Evolutionary conservation across 2,329 filamentous ascomycete genomes (phyloP), one percentile per base, ranked within the genome.

Genomic region (Clonostachys byssicola): DNA sequence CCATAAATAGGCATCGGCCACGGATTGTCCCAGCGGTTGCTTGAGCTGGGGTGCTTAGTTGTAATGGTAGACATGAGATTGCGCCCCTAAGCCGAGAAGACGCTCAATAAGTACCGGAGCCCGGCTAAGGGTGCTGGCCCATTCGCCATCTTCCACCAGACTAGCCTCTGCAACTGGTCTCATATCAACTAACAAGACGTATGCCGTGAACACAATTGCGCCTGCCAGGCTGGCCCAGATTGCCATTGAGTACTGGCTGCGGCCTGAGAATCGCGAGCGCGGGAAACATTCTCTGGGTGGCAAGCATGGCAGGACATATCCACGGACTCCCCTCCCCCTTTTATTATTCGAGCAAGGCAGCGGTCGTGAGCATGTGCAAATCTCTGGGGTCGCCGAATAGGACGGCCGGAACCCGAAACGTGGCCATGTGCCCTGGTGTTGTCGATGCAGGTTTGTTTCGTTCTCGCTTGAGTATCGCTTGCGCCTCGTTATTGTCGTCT

Each of bases 301-400:
- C 56, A 1, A 61, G 56, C n/a, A 20, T 65, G 34, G 56, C 53
- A 0, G 61, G 48, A 1, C 63, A 66, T 9, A n/a, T 64, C 7
- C 58, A 59, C 14, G 50, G 51, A 2, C 23, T 65, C 7, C 51
- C 54, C 10, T 58, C 62, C 0, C 64, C 62, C 0, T 42, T 65
- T 33, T 64, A 65, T 50, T 57, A 54, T 30, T 49, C 60, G 1
- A 60, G 54, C 49, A 64, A 65, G 46, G 54, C 54, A 0, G 60
- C 56, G 4, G 44, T 61, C 17, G 46, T 56, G 39, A 54, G 50
- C 40, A 44, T 58, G 14, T 48, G 51, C 43, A 50, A 46, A 45
- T 54, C 47, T 20, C 49, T 56, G 20, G 48, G 30, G 12, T 23
- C 38, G 13, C 38, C 53, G 41, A 50, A 42, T 43, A 40, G 49